Percentiles rank a stretch among this genome's conserved stretches.
These are phyloP conservation scores for Xylaria intraflava DNA, from an alignment of 495 filamentous ascomycete species.

Conservation along the genomic window DNA sequence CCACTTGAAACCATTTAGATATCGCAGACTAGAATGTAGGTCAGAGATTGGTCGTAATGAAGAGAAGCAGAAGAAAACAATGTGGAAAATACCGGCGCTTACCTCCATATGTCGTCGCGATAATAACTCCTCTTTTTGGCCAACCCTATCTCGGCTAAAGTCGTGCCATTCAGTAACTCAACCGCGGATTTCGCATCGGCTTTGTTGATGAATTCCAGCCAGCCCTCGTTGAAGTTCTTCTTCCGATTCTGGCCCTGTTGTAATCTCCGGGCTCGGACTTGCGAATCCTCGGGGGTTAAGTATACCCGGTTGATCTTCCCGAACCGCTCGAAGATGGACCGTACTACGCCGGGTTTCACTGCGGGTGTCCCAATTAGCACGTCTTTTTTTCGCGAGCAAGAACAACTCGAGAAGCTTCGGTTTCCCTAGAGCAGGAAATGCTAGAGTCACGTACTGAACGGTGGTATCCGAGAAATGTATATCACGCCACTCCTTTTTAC, in stretches of 20 bases:
- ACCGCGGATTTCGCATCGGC: constrained; percentile 70
- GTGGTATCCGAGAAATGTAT: constrained; percentile 85
- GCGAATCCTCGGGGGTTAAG: constrained; percentile 70
- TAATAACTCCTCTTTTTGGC: constrained; percentile 87
- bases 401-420: background rate
- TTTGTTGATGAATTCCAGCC: constrained; percentile 82
- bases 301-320: constrained; percentile 81
- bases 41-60: background rate
- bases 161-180: constrained; percentile 77
- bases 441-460: constrained; percentile 49
- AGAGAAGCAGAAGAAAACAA: background rate
- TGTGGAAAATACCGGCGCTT: background rate
- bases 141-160: constrained; percentile 48
- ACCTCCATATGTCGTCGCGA: constrained; percentile 83
- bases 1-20: constrained; percentile 86
- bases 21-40: constrained; percentile 37
- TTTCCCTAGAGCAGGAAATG: background rate
- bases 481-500: constrained; percentile 68
- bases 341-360: constrained; percentile 76
- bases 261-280: constrained; percentile 52
- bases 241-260: constrained; percentile 80
- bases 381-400: background rate
- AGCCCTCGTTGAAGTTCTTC: constrained; percentile 79
- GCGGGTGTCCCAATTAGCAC: background rate
- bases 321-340: constrained; percentile 67